Evolutionary conservation across 345 rosid genomes (phyloP).

Genomic region (Dipteronia dyeriana): DNA sequence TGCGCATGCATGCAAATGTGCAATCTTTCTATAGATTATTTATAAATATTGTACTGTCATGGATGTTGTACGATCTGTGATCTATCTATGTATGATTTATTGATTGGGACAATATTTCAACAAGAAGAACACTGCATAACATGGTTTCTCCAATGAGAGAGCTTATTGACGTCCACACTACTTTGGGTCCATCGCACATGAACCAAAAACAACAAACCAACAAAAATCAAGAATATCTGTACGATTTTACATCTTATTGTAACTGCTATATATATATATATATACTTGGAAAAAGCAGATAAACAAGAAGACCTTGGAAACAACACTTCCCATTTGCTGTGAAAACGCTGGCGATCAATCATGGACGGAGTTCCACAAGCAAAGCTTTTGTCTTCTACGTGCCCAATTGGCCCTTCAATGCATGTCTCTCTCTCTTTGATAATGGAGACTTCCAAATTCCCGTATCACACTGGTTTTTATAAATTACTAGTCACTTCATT

Average conservation of each 20-base stretch:
- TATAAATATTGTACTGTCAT: not conserved
- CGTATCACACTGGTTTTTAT: not conserved
- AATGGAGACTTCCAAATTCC: not conserved
- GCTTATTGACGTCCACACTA: not conserved
- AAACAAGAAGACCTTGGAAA: constrained; percentile 23
- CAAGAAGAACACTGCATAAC: not conserved
- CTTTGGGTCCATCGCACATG: not conserved
- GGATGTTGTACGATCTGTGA: not conserved
- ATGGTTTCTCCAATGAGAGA: constrained; percentile 7
- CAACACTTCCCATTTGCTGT: constrained; percentile 18
- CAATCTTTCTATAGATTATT: too few species aligned
- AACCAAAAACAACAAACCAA: not conserved
- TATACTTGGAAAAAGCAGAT: not conserved
- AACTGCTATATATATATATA: too few species aligned
- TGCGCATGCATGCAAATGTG: too few species aligned
- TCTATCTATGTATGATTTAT: not conserved
- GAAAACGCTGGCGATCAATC: constrained; percentile 11
- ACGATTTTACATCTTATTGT: not conserved
- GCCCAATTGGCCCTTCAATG: not conserved
- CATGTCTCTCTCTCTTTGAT: not conserved
- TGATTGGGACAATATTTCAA: not conserved
- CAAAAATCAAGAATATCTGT: not conserved
- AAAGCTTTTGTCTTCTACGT: not conserved
- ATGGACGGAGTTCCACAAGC: constrained; percentile 27
- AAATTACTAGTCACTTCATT: not conserved